Base-by-base conservation (phyloP, 1,139 yeast species). In the Ogataea hybrid region DNA sequence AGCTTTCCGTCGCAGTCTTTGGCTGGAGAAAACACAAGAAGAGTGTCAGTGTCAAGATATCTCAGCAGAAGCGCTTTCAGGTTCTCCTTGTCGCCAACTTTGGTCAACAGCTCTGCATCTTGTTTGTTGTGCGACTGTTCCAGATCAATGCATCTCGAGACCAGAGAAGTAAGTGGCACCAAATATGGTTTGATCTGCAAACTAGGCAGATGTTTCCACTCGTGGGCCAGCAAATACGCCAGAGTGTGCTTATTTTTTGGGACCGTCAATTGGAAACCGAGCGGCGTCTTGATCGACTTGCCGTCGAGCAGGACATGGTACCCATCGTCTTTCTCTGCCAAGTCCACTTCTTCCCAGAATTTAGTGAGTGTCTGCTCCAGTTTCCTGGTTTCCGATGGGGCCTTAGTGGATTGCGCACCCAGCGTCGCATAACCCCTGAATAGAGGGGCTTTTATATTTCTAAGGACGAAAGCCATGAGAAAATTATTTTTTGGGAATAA, bases 21-120 rank as follows among this genome's bases (percentile, higher is more conserved):
- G 12, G 55, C 53, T n/a, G 96, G 94, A 1, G 96, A 79, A 58
- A 89, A 85, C 8, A 90, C 88, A 38, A 92, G 71, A 52, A 95
- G 70, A 2, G 97, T 89, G 61, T 92, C 98, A 1, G 98, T 92
- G 59, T 92, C 98, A 43, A 94, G 69, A 59, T 89, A 92, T 44
- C 92, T 80, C 55, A 90, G 68, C 50, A 92, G 61, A 48, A 74
- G 73, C 38, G 68, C 59, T 49, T 77, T 74, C 29, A 84, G 72
- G 42, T 75, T 78, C 5, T 72, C 73, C 37, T 77, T 65, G 49
- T 70, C 75, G 8, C 89, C 87, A 29, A 82, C 74, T 58, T 81
- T 81, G 25, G 80, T 75, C 16, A 71, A 63, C 44, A 74, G 62
- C 41, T 81, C 84, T 5, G 68, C 62, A 45, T 73, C 71, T 2